A percentile compares a stretch with the other conserved stretches of the same genome.
phyloP scores from a whole-genome alignment of 2,329 filamentous ascomycete species.

The Alternaria viburni region DNA sequence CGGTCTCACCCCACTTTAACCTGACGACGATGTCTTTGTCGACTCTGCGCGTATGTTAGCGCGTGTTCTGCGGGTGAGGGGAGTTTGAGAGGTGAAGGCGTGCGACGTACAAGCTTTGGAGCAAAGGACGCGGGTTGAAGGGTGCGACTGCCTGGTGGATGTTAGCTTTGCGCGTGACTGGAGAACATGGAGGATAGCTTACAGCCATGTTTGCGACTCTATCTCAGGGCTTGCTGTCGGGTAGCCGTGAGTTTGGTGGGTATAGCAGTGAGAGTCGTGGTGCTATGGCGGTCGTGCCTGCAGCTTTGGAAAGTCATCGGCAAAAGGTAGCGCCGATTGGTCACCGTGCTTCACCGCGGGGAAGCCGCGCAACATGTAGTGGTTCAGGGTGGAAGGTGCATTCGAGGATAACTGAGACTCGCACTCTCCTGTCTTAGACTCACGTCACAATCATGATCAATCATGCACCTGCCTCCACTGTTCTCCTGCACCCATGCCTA shows the following conservation, averaged over 20 bases:
- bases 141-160: constrained; percentile 67
- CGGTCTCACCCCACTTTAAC: constrained; percentile 96
- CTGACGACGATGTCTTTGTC: constrained; percentile 90
- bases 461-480: too few relatives aligned
- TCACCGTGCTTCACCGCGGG: constrained; percentile 3
- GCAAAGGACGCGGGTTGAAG: constrained; percentile 94
- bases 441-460: neutral
- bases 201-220: constrained; percentile 49
- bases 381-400: neutral
- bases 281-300: constrained; percentile 9
- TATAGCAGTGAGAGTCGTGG: neutral
- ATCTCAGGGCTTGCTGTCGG: neutral
- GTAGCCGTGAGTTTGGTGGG: constrained; percentile 1
- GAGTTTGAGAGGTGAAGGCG: neutral
- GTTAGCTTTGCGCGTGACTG: constrained; percentile 21
- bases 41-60: constrained; percentile 62
- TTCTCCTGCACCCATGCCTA: neutral
- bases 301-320: constrained; percentile 21
- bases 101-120: constrained; percentile 80
- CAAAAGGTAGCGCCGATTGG: constrained; percentile 20
- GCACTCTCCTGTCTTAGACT: neutral
- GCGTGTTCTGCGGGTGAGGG: neutral
- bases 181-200: neutral
- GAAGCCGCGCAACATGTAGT: constrained; percentile 1
- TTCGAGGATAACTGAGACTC: neutral